phyloP scores from a whole-genome alignment of 306 rosid species.

The Citrullus mucosospermus region DNA sequence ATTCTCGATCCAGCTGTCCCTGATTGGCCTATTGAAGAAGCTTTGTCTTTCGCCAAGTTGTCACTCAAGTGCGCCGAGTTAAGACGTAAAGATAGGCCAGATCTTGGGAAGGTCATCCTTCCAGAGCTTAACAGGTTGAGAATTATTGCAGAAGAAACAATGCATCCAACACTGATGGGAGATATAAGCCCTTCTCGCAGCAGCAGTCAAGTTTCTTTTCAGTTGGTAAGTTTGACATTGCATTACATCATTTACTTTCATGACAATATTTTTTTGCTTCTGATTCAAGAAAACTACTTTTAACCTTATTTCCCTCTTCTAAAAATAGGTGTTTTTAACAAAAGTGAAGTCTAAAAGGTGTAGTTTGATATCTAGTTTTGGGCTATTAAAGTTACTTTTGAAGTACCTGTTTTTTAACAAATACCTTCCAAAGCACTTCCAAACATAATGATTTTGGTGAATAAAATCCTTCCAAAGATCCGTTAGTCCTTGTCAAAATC shows the following conservation, averaged over 20 bases:
- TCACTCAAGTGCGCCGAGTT: slow-evolving; percentile 70
- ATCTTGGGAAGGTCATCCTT: slow-evolving; percentile 48
- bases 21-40: slow-evolving; percentile 75
- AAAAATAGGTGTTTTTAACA: too few relatives aligned
- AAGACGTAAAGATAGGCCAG: slow-evolving; percentile 75
- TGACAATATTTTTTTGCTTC: neutral
- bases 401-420: neutral
- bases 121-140: slow-evolving; percentile 65
- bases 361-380: too few relatives aligned
- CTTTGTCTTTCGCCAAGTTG: slow-evolving; percentile 45
- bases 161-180: slow-evolving; percentile 1
- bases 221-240: slow-evolving; percentile 29
- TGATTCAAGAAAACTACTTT: neutral
- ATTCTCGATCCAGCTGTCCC: slow-evolving; percentile 57
- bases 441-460: neutral
- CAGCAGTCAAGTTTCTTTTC: slow-evolving; percentile 41
- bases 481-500: neutral
- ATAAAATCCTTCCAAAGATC: neutral
- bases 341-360: too few relatives aligned
- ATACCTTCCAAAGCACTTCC: neutral
- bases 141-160: slow-evolving; percentile 34
- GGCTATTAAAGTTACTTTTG: neutral
- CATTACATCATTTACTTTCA: neutral
- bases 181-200: slow-evolving; percentile 3
- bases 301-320: neutral